Base-by-base conservation (phyloP, 164 flowering plant species). In the Aristolochia contorta region DNA sequence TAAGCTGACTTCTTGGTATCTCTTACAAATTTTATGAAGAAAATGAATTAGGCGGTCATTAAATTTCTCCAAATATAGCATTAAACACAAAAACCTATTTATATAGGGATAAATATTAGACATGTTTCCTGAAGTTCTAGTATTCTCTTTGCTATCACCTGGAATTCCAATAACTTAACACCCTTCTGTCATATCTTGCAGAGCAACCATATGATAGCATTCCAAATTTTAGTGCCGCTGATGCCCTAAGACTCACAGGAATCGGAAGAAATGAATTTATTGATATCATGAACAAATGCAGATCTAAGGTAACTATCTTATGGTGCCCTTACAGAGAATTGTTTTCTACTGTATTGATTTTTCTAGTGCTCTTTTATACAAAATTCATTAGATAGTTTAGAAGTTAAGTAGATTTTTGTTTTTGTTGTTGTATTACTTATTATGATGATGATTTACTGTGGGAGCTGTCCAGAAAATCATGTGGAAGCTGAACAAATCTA, bases 141-240 rank as follows among this genome's bases (percentile, higher is more conserved):
- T 37, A 10, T 37, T 37, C 3, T 4, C 43, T 4, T 37, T 37
- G 43, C 43, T 37, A 37, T 4, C 43, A 6, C 43, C 43, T 37
- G 43, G 43, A 37, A 37, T 37, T 37, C 43, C 43, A 3, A 12
- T 0, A 49, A 49, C n/a, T 12, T 49, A 19, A 21, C 18, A 21
- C 16, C 20, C 25, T 22, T 60, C 33, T 20, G 45, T 19, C 16
- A 46, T 63, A 54, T 47, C 63, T 62, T 72, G 75, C 97, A 93
- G 99, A 93, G 77, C 97, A 93, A 82, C 99, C 99, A 52, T 93
- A 93, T 72, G 99, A 90, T 72, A 93, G 99, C 80, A 93, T 93
- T 55, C 99, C 99, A 19, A 93, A 93, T 74, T 93, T 93, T 70
- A 93, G 95, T 74, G 99, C 99, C 43, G 99, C 97, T 19, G 99